Conservation (phyloP, 345 rosid species). For the Hibiscus tridactylites region DNA sequence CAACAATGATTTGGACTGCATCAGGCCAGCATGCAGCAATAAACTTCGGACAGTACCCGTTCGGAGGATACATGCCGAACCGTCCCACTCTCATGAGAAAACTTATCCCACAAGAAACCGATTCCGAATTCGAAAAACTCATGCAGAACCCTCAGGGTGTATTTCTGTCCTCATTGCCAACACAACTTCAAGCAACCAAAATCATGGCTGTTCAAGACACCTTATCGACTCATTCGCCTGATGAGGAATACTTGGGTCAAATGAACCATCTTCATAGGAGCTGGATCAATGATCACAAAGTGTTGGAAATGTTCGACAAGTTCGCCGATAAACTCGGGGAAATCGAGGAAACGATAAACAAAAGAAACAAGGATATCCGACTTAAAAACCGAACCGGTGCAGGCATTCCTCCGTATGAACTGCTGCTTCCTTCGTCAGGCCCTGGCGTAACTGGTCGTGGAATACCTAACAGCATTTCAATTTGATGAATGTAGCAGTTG, state of each 20-base stretch:
- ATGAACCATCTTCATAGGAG: constrained; percentile 39
- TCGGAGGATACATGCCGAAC: constrained; percentile 92
- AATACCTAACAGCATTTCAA: constrained; percentile 89
- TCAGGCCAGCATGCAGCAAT: constrained; percentile 95
- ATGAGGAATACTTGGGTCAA: constrained; percentile 81
- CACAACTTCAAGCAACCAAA: constrained; percentile 89
- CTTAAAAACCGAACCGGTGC: constrained; percentile 80
- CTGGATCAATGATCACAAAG: constrained; percentile 60
- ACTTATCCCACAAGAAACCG: constrained; percentile 56
- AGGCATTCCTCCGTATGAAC: constrained; percentile 83
- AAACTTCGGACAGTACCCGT: constrained; percentile 92
- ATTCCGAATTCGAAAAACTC: constrained; percentile 53
- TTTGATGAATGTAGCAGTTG: constrained; percentile 22
- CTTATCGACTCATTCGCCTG: constrained; percentile 76
- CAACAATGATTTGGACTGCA: constrained; percentile 77
- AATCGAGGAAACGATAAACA: constrained; percentile 50
- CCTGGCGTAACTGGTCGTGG: constrained; percentile 94
- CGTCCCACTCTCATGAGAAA: constrained; percentile 75
- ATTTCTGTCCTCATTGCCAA: constrained; percentile 63
- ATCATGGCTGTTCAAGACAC: constrained; percentile 96
- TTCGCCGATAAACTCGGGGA: constrained; percentile 55
- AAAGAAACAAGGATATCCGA: constrained; percentile 49
- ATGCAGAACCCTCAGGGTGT: constrained; percentile 56
- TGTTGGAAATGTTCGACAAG: constrained; percentile 36
- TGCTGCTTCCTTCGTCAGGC: constrained; percentile 66